A percentile compares a stretch with the other conserved stretches of the same genome.
Evolutionary conservation across 2,329 filamentous ascomycete genomes (phyloP).

Genomic region (Oidium heveae): DNA sequence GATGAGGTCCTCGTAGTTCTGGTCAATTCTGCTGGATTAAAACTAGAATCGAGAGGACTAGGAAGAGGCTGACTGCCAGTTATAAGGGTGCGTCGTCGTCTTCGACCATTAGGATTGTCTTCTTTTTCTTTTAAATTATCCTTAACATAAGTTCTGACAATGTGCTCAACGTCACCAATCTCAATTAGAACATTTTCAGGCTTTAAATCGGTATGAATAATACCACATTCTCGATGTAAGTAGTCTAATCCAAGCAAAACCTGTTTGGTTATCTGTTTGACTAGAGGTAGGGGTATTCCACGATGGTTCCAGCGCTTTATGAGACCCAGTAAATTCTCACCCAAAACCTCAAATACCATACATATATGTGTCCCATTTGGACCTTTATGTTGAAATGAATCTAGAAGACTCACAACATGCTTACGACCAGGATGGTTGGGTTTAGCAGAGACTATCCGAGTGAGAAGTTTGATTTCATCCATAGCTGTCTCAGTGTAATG

Average conservation of each 20-base stretch:
- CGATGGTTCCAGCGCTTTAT: conserved; percentile 98
- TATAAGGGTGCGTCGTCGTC: conserved; percentile 77
- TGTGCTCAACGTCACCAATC: conserved; percentile 96
- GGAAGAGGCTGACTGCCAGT: conserved; percentile 91
- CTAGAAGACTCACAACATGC: conserved; percentile 85
- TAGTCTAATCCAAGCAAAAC: conserved; percentile 89
- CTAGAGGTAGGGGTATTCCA: conserved; percentile 83
- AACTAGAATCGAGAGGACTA: conserved; percentile 78
- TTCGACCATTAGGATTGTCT: conserved; percentile 72
- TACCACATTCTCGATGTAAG: conserved; percentile 89
- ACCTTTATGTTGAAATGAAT: conserved; percentile 94
- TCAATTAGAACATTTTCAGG: conserved; percentile 97
- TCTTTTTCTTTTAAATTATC: conserved; percentile 45
- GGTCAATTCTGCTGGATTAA: conserved; percentile 50
- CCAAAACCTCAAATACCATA: conserved; percentile 97
- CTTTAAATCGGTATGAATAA: conserved; percentile 94
- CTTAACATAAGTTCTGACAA: conserved; percentile 88
- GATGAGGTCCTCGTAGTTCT: conserved; percentile 30
- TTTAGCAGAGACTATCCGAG: conserved; percentile 88
- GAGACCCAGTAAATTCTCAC: conserved; percentile 78
- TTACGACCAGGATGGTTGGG: conserved; percentile 80
- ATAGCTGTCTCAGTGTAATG: conserved; percentile 98
- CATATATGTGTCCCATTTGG: conserved; percentile 92
- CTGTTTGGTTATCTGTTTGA: conserved; percentile 98
- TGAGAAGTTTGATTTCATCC: conserved; percentile 95